Evolutionary conservation across 2,329 filamentous ascomycete genomes (phyloP), one percentile per base, ranked within the genome.

Genomic region (Chrysoporthe puriensis): DNA sequence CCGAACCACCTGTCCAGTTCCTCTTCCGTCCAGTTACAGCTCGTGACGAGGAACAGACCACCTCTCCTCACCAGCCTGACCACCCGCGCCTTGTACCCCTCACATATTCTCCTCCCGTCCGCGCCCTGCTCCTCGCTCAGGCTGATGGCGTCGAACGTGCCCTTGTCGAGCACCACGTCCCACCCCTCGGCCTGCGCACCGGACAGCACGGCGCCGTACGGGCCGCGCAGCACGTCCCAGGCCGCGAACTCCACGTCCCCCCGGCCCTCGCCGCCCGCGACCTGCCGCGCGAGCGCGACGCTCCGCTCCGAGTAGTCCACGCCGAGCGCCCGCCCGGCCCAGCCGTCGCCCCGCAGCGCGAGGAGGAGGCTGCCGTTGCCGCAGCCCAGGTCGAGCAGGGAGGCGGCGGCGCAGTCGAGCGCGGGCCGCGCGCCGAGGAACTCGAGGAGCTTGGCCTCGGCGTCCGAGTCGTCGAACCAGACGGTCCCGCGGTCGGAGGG

Each of bases 21-120:
- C 52, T 89, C 86, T 81, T 96, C 94, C 1, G 95, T 98, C 96
- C 96, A 99, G 80, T 99, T 99, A 78, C 96, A 99, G 79, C 94
- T 97, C 65, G 96, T 98, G 64, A 99, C 88, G 69, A 97, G 79
- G 73, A 98, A 86, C 34, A 93, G 83, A 0, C 93, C 93, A 1
- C 90, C 90, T 0, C 79, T 81, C 73, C 87, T 88, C 63, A 98
- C 85, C 71, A 98, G 83, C 40, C 79, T 80, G 70, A 90, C 81
- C 43, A 95, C 89, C 63, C 88, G 87, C 59, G 85, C 84, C 60
- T 87, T 86, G 80, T 99, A 99, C 3, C 85, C 84, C 77, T 96
- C 92, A 76, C 89, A 91, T 14, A 91, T 83, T 64, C 91, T 85
- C 48, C 86, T 81, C 0, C 86, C 89, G 16, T 71, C 75, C 63